Base-by-base conservation (phyloP, 345 rosid species). In the Aethionema arabicum region DNA sequence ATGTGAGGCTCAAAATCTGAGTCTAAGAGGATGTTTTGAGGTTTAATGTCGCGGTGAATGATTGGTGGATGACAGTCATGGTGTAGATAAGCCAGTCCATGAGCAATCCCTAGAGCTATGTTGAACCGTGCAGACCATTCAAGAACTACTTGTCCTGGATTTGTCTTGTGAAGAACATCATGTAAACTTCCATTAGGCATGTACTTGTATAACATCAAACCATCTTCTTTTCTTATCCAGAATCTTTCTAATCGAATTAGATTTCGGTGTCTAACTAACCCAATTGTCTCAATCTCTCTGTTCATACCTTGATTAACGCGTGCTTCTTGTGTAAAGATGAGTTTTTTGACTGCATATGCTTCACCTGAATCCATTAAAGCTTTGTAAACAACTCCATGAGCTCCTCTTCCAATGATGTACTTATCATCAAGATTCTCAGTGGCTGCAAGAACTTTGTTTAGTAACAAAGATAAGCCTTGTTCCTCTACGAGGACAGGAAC, bases 11-110 rank as follows among this genome's bases (percentile, higher is more conserved):
- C 96, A 88, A 86, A 76, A 35, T 86, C 82, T 0, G 76, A 63
- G 74, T 86, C 91, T 54, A 91, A 50, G 7, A 91, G 96, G 61
- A 91, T 84, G 77, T 91, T 91, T 49, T 78, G 73, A 0, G 96
- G 88, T 69, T 91, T 91, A 71, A 91, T 81, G 76, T 91, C 98
- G 10, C 90, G 80, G 58, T 88, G 96, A 12, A 86, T 78, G 37
- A 91, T 78, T 0, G 84, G 65, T 48, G 96, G 98, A 70, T 80
- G 54, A 51, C 96, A 91, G 52, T 88, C 90, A 43, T 78, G 65
- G 67, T 91, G 98, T 53, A 91, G 86, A 80, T 91, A 87, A 4
- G 78, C 89, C 62, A 90, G 78, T 52, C 85, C 97, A 15, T 87
- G 80, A 8, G 97, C 91, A 2, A 69, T 65, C 55, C 96, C 98